Evolutionary conservation across 2,329 filamentous ascomycete genomes (phyloP).

Genomic region (Hypoxylon sp.): DNA sequence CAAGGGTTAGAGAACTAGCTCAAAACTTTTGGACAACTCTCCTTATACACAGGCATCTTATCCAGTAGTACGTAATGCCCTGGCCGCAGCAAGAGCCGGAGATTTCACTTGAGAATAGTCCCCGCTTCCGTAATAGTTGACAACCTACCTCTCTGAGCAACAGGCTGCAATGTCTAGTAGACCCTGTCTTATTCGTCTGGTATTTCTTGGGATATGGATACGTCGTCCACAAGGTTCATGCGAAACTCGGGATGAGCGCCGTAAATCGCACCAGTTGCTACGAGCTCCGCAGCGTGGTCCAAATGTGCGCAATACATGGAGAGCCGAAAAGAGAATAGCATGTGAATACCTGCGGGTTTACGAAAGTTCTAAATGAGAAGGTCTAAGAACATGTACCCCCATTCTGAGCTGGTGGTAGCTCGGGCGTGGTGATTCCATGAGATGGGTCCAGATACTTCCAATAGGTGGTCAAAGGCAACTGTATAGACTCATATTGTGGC

Average conservation of each 20-base stretch:
- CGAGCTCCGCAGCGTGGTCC: neutral
- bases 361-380: too few species aligned
- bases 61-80: neutral
- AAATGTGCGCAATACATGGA: neutral
- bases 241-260: slow-evolving; percentile 9
- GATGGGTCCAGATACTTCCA: too few species aligned
- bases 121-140: neutral
- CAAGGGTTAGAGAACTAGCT: too few species aligned
- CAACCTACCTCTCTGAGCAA: neutral
- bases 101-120: neutral
- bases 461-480: too few species aligned
- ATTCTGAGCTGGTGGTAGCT: too few species aligned
- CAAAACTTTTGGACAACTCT: neutral
- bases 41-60: neutral
- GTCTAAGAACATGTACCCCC: too few species aligned
- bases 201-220: neutral
- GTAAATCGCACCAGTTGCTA: neutral
- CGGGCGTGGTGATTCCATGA: too few species aligned
- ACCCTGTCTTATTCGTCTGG: neutral
- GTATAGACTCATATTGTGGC: too few species aligned
- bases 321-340: neutral
- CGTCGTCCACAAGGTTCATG: neutral
- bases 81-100: slow-evolving; percentile 18
- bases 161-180: neutral
- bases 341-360: neutral